Evolutionary conservation across 805 yeast genomes (phyloP).

Genomic region (Wickerhamomyces queroliae): DNA sequence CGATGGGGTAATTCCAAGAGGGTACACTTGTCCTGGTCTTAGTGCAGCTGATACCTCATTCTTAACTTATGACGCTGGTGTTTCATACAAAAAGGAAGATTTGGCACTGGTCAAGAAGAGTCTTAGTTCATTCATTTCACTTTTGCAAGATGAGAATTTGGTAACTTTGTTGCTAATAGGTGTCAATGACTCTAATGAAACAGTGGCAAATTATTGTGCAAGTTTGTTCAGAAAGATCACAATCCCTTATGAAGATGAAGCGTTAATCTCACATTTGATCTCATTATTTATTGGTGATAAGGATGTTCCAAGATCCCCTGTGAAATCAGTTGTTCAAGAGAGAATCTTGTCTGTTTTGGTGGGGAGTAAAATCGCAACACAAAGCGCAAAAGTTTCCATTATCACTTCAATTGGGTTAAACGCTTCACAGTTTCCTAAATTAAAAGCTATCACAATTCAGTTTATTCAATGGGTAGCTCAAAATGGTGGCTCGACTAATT

Average conservation of each 20-base stretch:
- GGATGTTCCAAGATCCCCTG: slow-evolving; percentile 42
- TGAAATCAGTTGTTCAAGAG: slow-evolving; percentile 46
- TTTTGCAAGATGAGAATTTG: slow-evolving; percentile 28
- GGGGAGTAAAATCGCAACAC: slow-evolving; percentile 48
- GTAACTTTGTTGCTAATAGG: slow-evolving; percentile 56
- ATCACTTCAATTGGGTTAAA: slow-evolving; percentile 56
- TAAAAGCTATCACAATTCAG: slow-evolving; percentile 52
- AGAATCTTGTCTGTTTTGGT: slow-evolving; percentile 42
- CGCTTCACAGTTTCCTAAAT: slow-evolving; percentile 39
- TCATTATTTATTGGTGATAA: slow-evolving; percentile 47
- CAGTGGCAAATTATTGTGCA: slow-evolving; percentile 49
- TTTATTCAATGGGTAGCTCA: slow-evolving; percentile 59
- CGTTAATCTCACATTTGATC: slow-evolving; percentile 38
- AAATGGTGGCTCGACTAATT: slow-evolving; percentile 15
- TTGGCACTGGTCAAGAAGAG: slow-evolving; percentile 36
- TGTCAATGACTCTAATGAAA: slow-evolving; percentile 50
- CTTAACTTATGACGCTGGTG: slow-evolving; percentile 66
- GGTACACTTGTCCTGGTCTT: slow-evolving; percentile 58
- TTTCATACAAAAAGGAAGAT: slow-evolving; percentile 44
- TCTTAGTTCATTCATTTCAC: slow-evolving; percentile 33
- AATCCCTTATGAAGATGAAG: slow-evolving; percentile 45
- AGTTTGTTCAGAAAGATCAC: slow-evolving; percentile 42
- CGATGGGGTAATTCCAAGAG: slow-evolving; percentile 35
- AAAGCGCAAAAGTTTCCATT: slow-evolving; percentile 33
- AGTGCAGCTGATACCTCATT: slow-evolving; percentile 49